A percentile compares a stretch with the other conserved stretches of the same genome.
These are phyloP conservation scores for Iberis pinnata DNA, from an alignment of 345 rosid species.

Conservation along the genomic window DNA sequence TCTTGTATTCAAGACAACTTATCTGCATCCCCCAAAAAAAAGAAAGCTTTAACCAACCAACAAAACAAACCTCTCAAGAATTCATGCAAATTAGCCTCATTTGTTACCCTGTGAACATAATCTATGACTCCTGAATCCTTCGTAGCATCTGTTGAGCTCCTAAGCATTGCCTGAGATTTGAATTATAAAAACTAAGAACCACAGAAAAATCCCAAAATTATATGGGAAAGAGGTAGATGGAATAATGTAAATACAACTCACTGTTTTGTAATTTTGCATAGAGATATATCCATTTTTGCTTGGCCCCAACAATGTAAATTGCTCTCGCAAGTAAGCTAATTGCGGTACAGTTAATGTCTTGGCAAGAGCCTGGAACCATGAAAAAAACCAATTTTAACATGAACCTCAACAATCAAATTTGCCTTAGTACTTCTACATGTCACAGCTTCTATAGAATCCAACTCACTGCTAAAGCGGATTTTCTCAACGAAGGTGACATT, in stretches of 20 bases:
- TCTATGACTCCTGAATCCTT: constrained; percentile 81
- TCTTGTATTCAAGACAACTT: constrained; percentile 67
- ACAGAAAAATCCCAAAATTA: not conserved
- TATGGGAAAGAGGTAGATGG: not conserved
- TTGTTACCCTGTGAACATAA: constrained; percentile 53
- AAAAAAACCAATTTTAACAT: not conserved
- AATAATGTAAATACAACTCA: constrained; percentile 30
- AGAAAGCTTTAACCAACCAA: not conserved
- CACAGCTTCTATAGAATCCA: constrained; percentile 7
- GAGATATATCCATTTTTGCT: constrained; percentile 70
- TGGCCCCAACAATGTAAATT: constrained; percentile 68
- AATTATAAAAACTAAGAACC: constrained; percentile 13
- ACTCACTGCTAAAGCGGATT: constrained; percentile 67
- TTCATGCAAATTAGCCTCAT: not conserved
- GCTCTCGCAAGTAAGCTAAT: constrained; percentile 80
- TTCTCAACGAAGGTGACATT: constrained; percentile 65
- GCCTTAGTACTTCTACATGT: not conserved
- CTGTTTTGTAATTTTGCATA: constrained; percentile 77
- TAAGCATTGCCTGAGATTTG: constrained; percentile 47
- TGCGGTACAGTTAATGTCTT: constrained; percentile 67
- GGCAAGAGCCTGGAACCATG: constrained; percentile 63
- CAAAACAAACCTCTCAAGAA: not conserved
- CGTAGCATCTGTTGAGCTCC: constrained; percentile 64
- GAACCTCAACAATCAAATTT: not conserved
- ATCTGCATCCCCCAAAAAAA: constrained; percentile 30